Percentiles rank a stretch among this genome's conserved stretches.
Evolutionary conservation across 2,329 filamentous ascomycete species (phyloP).

Genomic region (Trichophyton verrucosum): DNA sequence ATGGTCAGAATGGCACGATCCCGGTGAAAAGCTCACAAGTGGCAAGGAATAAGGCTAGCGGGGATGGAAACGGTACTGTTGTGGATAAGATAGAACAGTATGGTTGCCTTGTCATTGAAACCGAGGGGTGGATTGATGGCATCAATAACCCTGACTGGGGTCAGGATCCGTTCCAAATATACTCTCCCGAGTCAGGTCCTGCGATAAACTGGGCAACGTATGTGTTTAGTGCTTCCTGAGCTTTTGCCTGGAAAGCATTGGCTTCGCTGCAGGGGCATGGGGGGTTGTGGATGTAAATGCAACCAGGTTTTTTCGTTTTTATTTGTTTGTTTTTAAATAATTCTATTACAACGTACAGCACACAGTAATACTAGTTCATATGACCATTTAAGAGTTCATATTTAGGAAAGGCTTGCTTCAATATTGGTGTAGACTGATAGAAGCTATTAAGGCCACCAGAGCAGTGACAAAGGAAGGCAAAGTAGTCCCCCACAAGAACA

Average conservation of each 20-base stretch:
- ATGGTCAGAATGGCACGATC: slow-evolving; percentile 55
- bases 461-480: not conserved
- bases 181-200: slow-evolving; percentile 28
- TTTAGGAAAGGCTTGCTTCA: no score
- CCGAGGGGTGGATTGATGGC: slow-evolving; percentile 84
- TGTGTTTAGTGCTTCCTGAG: slow-evolving; percentile 13
- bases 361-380: no score
- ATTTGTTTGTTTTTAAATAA: no score
- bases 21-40: slow-evolving; percentile 32
- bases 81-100: slow-evolving; percentile 47
- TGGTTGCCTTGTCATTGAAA: slow-evolving; percentile 81
- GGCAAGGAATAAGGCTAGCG: slow-evolving; percentile 43
- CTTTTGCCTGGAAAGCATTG: not conserved
- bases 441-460: not conserved
- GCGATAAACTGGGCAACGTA: slow-evolving; percentile 34
- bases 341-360: not conserved
- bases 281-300: no score
- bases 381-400: no score
- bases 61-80: slow-evolving; percentile 34
- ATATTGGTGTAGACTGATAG: no score
- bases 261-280: not conserved
- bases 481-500: not conserved
- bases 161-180: slow-evolving; percentile 38
- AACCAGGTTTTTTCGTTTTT: no score
- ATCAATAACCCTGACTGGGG: slow-evolving; percentile 90